Evolutionary conservation across 768 basidiomycete species (phyloP).

Genomic region (Lepiota brunneoincarnata): DNA sequence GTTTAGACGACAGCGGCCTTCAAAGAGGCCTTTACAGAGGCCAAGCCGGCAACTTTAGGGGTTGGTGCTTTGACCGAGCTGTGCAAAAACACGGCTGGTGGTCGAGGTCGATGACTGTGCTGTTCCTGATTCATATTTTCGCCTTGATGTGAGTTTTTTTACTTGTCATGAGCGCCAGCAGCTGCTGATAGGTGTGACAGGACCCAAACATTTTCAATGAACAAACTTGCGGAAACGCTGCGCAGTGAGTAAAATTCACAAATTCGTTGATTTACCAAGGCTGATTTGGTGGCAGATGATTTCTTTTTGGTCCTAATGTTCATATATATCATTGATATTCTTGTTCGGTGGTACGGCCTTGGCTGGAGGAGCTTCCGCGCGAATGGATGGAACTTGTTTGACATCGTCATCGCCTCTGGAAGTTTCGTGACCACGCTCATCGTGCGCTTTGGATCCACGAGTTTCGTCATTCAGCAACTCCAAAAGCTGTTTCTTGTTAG

Average conservation of each 20-base stretch:
- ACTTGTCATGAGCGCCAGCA: neutral
- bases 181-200: slow-evolving; percentile 33
- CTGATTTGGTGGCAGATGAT: slow-evolving; percentile 43
- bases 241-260: slow-evolving; percentile 47
- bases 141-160: slow-evolving; percentile 65
- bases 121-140: slow-evolving; percentile 81
- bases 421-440: slow-evolving; percentile 82
- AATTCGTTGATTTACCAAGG: neutral
- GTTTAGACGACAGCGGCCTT: slow-evolving; percentile 82
- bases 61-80: slow-evolving; percentile 93
- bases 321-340: slow-evolving; percentile 74
- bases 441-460: slow-evolving; percentile 51
- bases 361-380: slow-evolving; percentile 82
- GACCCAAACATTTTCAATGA: slow-evolving; percentile 73
- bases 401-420: slow-evolving; percentile 75
- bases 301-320: slow-evolving; percentile 74
- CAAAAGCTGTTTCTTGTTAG: slow-evolving; percentile 92
- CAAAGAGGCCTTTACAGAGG: slow-evolving; percentile 67
- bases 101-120: slow-evolving; percentile 72
- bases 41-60: slow-evolving; percentile 54
- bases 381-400: slow-evolving; percentile 95
- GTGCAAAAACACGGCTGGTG: slow-evolving; percentile 93
- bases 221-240: slow-evolving; percentile 45
- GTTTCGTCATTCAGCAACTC: slow-evolving; percentile 59
- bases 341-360: slow-evolving; percentile 77